Evolutionary conservation across 176 grass and related monocot genomes (phyloP), one percentile per base, ranked within the genome.

Genomic region (Ensete glaucum): DNA sequence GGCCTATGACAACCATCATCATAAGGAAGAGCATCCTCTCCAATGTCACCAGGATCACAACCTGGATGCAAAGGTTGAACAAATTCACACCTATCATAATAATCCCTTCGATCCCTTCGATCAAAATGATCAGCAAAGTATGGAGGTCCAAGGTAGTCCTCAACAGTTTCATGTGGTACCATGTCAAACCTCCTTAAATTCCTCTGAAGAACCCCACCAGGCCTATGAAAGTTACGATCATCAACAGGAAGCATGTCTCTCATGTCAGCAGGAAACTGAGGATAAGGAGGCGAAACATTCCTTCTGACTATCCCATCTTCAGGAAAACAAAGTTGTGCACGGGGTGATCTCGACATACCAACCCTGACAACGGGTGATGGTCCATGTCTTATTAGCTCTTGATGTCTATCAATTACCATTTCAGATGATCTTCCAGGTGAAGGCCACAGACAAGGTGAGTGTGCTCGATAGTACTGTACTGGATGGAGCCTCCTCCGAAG

Each of bases 251-350:
- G 62, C 13, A 53, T 21, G 17, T 77, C 76, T 62, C 76, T 54
- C 20, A 24, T 62, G 11, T 54, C 50, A 77, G 21, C 22, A 16
- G n/a, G 34, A 43, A 43, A 43, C 34, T 43, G 34, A 43, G 34
- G 34, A 43, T 43, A 43, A 43, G 34, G 34, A 6, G 4, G 50
- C 14, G 14, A 81, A 13, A 25, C 14, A 71, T 77, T 66, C 50
- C 79, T 77, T 52, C 83, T 71, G 48, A 58, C 72, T 56, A 81
- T 81, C 25, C 49, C 53, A 54, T 77, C 73, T 77, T 81, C 76
- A 7, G 60, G 75, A 56, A 72, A 67, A 76, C 29, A 77, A 8
- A 56, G 73, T 43, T 64, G 66, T 10, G 71, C 51, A 22, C 21
- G 57, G 13, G 77, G 77, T 27, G 83, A 76, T 71, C 78, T 81